Evolutionary conservation across 192 early-diverging fungal species (phyloP).

Genomic region (Blastocladiella britannica): DNA sequence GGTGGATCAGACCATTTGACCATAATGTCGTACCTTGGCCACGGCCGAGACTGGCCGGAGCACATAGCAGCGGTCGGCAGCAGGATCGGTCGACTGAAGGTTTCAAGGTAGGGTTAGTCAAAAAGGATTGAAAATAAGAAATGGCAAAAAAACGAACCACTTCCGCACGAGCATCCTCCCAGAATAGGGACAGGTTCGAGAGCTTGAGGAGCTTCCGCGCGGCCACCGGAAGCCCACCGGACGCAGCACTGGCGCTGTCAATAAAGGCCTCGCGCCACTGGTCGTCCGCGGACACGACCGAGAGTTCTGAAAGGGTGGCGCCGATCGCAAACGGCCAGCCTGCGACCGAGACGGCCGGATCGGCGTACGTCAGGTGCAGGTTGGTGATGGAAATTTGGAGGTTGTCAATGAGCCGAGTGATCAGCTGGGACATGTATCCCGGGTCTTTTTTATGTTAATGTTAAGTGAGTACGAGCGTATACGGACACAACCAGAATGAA

Average conservation of each 20-base stretch:
- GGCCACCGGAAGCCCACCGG: constrained; percentile 48
- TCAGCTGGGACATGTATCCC: constrained; percentile 71
- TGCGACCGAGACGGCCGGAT: constrained; percentile 53
- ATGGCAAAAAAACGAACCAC: background rate
- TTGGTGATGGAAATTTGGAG: constrained; percentile 84
- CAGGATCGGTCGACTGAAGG: background rate
- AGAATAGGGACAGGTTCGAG: background rate
- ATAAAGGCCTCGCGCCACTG: constrained; percentile 65
- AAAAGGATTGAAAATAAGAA: background rate
- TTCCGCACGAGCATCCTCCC: too few species aligned
- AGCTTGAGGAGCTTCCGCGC: constrained; percentile 65
- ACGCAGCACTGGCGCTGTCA: too few species aligned
- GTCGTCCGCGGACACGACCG: constrained; percentile 72
- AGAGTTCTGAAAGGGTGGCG: constrained; percentile 69
- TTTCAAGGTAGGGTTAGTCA: constrained; percentile 1
- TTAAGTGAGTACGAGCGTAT: background rate
- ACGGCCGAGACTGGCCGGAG: constrained; percentile 77
- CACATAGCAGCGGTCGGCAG: constrained; percentile 57
- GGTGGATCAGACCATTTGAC: too few species aligned
- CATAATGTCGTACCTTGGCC: constrained; percentile 32
- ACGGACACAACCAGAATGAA: too few species aligned
- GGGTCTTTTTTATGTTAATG: constrained; percentile 31
- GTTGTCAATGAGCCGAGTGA: constrained; percentile 89
- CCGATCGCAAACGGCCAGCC: constrained; percentile 70
- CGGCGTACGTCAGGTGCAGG: constrained; percentile 92